Base-by-base conservation (phyloP, 1,284 basidiomycete species). In the Singerocomus inundabilis region DNA sequence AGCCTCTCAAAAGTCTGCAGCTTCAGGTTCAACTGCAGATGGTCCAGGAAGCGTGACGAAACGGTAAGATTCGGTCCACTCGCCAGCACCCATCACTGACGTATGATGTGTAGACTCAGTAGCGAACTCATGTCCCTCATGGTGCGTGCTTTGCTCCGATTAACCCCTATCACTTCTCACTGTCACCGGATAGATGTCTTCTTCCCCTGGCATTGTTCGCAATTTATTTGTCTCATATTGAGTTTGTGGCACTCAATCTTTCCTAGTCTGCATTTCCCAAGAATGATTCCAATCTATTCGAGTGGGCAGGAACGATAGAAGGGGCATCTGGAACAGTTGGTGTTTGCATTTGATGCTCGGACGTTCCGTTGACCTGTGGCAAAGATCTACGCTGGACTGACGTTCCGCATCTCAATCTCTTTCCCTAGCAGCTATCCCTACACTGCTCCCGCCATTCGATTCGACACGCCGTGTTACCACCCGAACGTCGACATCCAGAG, bases 341-440 rank as follows among this genome's bases (percentile, higher is more conserved):
- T 56, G 21, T 42, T 26, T 40, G 34, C 11, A 24, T 7, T 41
- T 6, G 12, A 24, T 44, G 32, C 21, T 28, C 16, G 34, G 18
- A 8, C 4, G n/a, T 25, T 29, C 30, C 45, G 44, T 40, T 53
- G 31, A 46, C 48, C 28, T 15, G 33, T 44, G 41, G 26, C 30
- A 16, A 59, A 91, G 88, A 79, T 89, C 41, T 93, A 93, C 59
- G 79, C 79, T 31, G 87, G 83, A 13, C 71, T 92, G 51, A 78
- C 78, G 16, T 93, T 88, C 75, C 84, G 85, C 57, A 88, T 93
- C 56, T 81, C 82, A 6, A 88, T 93, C 46, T 75, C 78, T 11
- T 93, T 93, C 70, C 89, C 90, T 8, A 71, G 85, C 51, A 90
- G 88, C 61, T 93, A 93, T 61, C 91, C 91, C 12, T 92, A 90